A percentile compares a stretch with the other conserved stretches of the same genome.
These are phyloP conservation scores for Handroanthus guayacan DNA, from an alignment of 257 asterid genomes.

Conservation along the genomic window DNA sequence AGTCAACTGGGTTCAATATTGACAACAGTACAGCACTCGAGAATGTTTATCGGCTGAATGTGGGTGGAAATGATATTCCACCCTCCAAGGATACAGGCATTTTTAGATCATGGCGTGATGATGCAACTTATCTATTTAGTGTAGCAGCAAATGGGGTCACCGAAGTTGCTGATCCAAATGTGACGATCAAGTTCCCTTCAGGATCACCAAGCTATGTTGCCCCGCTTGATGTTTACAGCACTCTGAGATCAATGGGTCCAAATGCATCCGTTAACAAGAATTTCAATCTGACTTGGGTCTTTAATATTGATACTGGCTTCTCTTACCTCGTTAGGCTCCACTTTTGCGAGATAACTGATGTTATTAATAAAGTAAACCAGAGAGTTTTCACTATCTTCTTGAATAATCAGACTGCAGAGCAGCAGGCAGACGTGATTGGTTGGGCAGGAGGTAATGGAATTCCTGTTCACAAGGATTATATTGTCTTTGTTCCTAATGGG, in stretches of 20 bases:
- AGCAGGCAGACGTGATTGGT: slow-evolving; percentile 56
- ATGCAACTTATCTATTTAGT: slow-evolving; percentile 44
- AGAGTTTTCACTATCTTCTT: slow-evolving; percentile 55
- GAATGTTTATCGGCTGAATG: slow-evolving; percentile 79
- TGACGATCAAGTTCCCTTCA: slow-evolving; percentile 40
- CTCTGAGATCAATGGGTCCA: slow-evolving; percentile 61
- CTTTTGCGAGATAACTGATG: slow-evolving; percentile 58
- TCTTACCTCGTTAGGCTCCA: slow-evolving; percentile 65
- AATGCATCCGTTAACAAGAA: slow-evolving; percentile 46
- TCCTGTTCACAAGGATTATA: slow-evolving; percentile 66
- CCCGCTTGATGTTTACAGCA: slow-evolving; percentile 54
- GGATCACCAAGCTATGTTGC: slow-evolving; percentile 57
- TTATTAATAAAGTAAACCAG: slow-evolving; percentile 43
- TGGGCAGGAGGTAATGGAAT: slow-evolving; percentile 60
- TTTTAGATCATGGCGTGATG: slow-evolving; percentile 57
- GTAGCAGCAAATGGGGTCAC: slow-evolving; percentile 58
- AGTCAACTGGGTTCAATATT: slow-evolving; percentile 48
- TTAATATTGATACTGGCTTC: slow-evolving; percentile 54
- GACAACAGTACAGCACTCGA: slow-evolving; percentile 74
- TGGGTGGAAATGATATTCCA: slow-evolving; percentile 88
- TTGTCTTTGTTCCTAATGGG: slow-evolving; percentile 62
- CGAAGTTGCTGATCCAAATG: slow-evolving; percentile 40
- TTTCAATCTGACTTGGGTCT: slow-evolving; percentile 57
- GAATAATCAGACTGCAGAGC: slow-evolving; percentile 57
- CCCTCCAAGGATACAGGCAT: slow-evolving; percentile 65